Evolutionary conservation across 2,329 filamentous ascomycete genomes (phyloP).

Genomic region (Aspergillus persii): DNA sequence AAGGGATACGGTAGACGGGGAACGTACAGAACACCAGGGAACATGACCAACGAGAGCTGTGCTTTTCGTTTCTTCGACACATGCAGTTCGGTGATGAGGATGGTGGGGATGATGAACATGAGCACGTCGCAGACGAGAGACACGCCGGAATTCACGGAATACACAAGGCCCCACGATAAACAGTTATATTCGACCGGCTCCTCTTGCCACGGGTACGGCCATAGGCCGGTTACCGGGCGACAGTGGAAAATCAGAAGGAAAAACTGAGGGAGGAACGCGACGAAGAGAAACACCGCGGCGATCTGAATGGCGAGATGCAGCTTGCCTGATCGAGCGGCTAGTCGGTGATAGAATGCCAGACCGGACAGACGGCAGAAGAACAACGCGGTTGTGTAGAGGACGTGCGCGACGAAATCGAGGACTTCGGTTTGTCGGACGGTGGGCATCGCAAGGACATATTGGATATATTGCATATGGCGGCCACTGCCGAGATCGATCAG

Average conservation of each 20-base stretch:
- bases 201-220: slow-evolving; percentile 53
- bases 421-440: slow-evolving; percentile 46
- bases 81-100: slow-evolving; percentile 48
- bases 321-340: slow-evolving; percentile 38
- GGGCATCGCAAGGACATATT: slow-evolving; percentile 47
- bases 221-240: slow-evolving; percentile 49
- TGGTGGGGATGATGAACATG: slow-evolving; percentile 51
- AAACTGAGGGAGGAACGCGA: slow-evolving; percentile 49
- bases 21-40: slow-evolving; percentile 50
- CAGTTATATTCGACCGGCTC: slow-evolving; percentile 44
- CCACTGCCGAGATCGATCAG: slow-evolving; percentile 52
- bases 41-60: slow-evolving; percentile 48
- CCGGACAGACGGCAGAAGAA: slow-evolving; percentile 53
- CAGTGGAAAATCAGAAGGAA: slow-evolving; percentile 54
- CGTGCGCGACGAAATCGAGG: slow-evolving; percentile 51
- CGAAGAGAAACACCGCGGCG: slow-evolving; percentile 37
- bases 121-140: slow-evolving; percentile 52
- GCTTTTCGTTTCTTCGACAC: slow-evolving; percentile 47
- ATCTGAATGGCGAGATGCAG: slow-evolving; percentile 22
- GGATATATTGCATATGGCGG: slow-evolving; percentile 31
- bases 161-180: slow-evolving; percentile 52
- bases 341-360: slow-evolving; percentile 52
- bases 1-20: not conserved
- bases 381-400: slow-evolving; percentile 53
- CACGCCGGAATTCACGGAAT: slow-evolving; percentile 51